These are phyloP conservation scores for Tripterygium wilfordii DNA, from an alignment of 177 flowering plant species.

Conservation along the genomic window DNA sequence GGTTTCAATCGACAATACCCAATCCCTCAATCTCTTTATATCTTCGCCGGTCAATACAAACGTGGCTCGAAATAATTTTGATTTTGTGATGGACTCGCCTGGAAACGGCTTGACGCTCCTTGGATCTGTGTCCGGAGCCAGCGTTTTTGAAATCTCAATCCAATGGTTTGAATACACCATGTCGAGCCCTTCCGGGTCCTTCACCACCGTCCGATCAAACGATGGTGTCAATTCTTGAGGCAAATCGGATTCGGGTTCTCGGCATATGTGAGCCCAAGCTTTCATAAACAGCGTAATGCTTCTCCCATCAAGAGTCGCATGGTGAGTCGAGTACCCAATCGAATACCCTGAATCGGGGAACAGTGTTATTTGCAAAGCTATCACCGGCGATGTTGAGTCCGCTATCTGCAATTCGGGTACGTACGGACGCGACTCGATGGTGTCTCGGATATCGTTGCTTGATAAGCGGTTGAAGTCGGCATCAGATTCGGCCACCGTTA, in stretches of 20 bases:
- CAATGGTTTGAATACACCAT: slow-evolving; percentile 2
- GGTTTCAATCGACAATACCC: background rate
- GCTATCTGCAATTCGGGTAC: background rate
- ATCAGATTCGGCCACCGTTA: background rate
- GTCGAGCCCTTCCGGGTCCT: slow-evolving; percentile 5
- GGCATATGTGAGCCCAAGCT: slow-evolving; percentile 14
- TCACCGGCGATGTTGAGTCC: background rate
- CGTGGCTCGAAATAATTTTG: slow-evolving; percentile 1
- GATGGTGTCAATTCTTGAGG: slow-evolving; percentile 5
- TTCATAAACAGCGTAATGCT: background rate
- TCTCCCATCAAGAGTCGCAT: background rate
- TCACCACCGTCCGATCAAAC: slow-evolving; percentile 6
- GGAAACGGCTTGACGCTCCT: background rate
- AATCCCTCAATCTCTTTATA: slow-evolving; percentile 3
- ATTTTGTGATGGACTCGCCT: too few relatives aligned
- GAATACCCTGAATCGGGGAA: slow-evolving; percentile 11
- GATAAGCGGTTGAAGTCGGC: background rate
- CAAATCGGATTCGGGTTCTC: background rate
- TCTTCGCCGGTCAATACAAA: slow-evolving; percentile 3
- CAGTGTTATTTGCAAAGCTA: slow-evolving; percentile 13
- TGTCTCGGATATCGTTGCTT: background rate
- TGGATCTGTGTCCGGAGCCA: background rate
- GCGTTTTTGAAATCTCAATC: background rate
- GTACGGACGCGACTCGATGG: background rate
- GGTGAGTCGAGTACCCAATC: slow-evolving; percentile 4